phyloP scores from a whole-genome alignment of 2,329 filamentous ascomycete species.

The Endothia cerciana region DNA sequence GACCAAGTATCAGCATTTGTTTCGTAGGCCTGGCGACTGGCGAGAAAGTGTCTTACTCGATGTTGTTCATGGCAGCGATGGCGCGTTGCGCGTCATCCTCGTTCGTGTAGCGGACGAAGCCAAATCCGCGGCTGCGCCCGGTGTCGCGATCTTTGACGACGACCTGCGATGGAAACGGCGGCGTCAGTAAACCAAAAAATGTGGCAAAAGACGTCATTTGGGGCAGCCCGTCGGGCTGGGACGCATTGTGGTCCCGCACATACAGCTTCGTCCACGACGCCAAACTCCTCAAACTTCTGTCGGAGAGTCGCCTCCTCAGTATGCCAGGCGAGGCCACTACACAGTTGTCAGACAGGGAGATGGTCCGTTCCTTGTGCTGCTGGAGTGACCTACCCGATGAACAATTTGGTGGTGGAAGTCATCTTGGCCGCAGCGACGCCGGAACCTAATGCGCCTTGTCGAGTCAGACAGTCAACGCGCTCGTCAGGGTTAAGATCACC shows the following conservation, averaged over 20 bases:
- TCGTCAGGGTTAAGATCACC: background rate
- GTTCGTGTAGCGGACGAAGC: slow-evolving; percentile 87
- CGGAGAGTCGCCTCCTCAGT: slow-evolving; percentile 88
- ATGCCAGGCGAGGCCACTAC: slow-evolving; percentile 95
- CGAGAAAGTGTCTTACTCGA: slow-evolving; percentile 68
- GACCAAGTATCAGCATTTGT: background rate
- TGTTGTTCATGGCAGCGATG: slow-evolving; percentile 81
- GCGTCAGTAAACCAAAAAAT: background rate
- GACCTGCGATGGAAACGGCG: slow-evolving; percentile 61
- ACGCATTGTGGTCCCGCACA: slow-evolving; percentile 45
- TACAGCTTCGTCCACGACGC: slow-evolving; percentile 92
- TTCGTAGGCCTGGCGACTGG: background rate
- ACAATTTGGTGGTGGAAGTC: slow-evolving; percentile 74
- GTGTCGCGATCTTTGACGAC: slow-evolving; percentile 98
- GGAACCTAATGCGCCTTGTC: slow-evolving; percentile 18
- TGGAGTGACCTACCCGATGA: slow-evolving; percentile 75
- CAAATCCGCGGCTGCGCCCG: slow-evolving; percentile 94
- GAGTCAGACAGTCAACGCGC: slow-evolving; percentile 1
- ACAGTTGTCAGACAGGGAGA: slow-evolving; percentile 31
- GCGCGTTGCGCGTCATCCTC: slow-evolving; percentile 78
- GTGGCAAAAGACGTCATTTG: background rate
- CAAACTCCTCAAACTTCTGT: slow-evolving; percentile 91
- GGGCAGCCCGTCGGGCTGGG: background rate
- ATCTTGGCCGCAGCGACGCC: slow-evolving; percentile 54
- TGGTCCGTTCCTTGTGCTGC: slow-evolving; percentile 6